These are phyloP conservation scores for Ambrosiella cleistominuta DNA, from an alignment of 2,329 filamentous ascomycete genomes.

Conservation along the genomic window DNA sequence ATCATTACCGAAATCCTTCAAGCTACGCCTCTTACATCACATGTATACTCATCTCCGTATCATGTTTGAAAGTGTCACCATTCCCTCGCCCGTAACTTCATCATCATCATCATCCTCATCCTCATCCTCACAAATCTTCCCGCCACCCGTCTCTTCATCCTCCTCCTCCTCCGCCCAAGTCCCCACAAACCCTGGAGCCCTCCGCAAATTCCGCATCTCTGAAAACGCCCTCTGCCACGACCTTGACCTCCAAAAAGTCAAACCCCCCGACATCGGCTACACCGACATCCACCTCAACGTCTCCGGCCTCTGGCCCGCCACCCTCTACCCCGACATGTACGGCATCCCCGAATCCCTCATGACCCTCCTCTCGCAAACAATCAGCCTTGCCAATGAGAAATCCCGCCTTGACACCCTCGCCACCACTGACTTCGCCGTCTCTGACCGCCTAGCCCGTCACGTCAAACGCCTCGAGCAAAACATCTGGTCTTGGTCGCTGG, in stretches of 20 bases:
- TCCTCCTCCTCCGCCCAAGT: not conserved
- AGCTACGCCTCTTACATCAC: slow-evolving; percentile 27
- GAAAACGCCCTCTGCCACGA: slow-evolving; percentile 17
- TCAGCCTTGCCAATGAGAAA: slow-evolving; percentile 27
- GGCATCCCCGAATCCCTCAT: slow-evolving; percentile 26
- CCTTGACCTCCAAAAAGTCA: slow-evolving; percentile 17
- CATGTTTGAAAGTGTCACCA: slow-evolving; percentile 24
- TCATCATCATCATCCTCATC: too few relatives aligned
- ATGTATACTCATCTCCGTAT: slow-evolving; percentile 29
- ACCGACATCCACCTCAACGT: slow-evolving; percentile 27
- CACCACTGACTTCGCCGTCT: slow-evolving; percentile 13
- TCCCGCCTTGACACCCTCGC: slow-evolving; percentile 18
- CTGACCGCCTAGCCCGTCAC: slow-evolving; percentile 14
- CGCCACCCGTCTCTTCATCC: too few relatives aligned
- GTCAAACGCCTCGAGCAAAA: slow-evolving; percentile 19
- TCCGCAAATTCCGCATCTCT: slow-evolving; percentile 18
- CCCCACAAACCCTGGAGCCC: not conserved
- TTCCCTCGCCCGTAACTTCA: slow-evolving; percentile 4
- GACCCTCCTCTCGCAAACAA: slow-evolving; percentile 24
- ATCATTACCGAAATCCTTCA: slow-evolving; percentile 23
- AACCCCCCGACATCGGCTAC: slow-evolving; percentile 24
- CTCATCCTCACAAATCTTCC: too few relatives aligned
- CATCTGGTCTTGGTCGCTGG: slow-evolving; percentile 20
- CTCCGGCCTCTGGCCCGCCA: slow-evolving; percentile 24
- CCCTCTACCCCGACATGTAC: slow-evolving; percentile 28